These are phyloP conservation scores for Penicillium crystallinum DNA, from an alignment of 495 filamentous ascomycete species.

Conservation along the genomic window DNA sequence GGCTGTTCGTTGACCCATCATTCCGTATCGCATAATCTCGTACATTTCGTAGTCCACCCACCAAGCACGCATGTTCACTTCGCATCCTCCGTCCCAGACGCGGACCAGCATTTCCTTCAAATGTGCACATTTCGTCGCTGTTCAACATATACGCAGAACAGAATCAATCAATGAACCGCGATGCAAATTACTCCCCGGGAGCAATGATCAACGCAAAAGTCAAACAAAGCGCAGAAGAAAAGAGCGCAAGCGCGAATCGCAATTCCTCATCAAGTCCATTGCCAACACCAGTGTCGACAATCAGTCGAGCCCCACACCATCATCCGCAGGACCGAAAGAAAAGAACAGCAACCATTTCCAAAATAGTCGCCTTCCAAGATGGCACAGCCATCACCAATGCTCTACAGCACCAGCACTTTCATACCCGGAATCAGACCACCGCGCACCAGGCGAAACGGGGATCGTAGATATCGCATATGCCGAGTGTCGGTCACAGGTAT, in stretches of 20 bases:
- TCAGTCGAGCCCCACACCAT: too few species aligned
- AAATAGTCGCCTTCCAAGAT: too few species aligned
- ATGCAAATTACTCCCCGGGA: neutral
- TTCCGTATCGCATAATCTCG: neutral
- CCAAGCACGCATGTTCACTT: neutral
- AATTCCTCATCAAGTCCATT: neutral
- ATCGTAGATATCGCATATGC: neutral
- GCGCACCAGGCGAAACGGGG: constrained; percentile 14
- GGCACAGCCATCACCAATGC: neutral
- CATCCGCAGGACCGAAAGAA: too few species aligned
- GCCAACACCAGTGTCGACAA: constrained; percentile 1
- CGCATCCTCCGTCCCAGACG: neutral
- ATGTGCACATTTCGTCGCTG: neutral
- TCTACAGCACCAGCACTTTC: neutral
- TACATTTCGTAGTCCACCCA: neutral
- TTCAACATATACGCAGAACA: neutral
- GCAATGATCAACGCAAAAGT: neutral
- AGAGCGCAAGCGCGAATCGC: neutral
- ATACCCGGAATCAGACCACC: constrained; percentile 51
- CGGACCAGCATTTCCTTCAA: neutral
- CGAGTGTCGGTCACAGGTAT: constrained; percentile 67
- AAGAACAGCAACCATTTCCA: too few species aligned
- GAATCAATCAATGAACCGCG: neutral
- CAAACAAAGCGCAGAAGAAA: neutral
- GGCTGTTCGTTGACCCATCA: neutral